These are phyloP conservation scores for Polytolypa hystricis DNA, from an alignment of 2,329 filamentous ascomycete genomes.

Conservation along the genomic window DNA sequence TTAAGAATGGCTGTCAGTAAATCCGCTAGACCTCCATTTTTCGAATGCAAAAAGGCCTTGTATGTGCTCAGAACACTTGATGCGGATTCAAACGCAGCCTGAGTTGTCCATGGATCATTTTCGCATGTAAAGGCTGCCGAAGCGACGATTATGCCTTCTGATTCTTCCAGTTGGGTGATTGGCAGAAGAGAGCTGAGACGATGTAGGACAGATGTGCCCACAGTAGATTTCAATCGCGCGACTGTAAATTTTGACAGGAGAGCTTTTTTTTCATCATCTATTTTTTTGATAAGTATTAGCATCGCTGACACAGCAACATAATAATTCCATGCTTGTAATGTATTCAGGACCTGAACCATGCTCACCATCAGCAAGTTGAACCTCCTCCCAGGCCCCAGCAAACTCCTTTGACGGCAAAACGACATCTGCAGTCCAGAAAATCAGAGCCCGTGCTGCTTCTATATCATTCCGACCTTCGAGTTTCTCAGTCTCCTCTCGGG, in stretches of 20 bases:
- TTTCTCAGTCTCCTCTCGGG: no score
- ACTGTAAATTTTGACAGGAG: conserved; percentile 14
- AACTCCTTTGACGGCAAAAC: conserved; percentile 26
- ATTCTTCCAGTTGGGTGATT: conserved; percentile 14
- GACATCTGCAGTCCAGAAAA: conserved; percentile 21
- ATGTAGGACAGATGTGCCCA: conserved; percentile 22
- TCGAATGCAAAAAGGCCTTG: conserved; percentile 2
- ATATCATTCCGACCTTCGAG: conserved; percentile 13
- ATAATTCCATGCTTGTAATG: conserved; percentile 9
- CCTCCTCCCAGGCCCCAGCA: conserved; percentile 18
- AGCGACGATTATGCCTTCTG: conserved; percentile 19
- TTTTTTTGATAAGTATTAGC: conserved; percentile 1
- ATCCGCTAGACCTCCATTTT: conserved; percentile 12
- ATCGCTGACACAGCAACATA: not conserved
- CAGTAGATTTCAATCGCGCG: conserved; percentile 16
- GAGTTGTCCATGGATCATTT: conserved; percentile 27
- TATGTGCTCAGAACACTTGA: conserved; percentile 13
- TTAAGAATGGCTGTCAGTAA: conserved; percentile 18
- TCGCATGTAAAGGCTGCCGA: conserved; percentile 24
- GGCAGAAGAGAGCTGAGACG: conserved; percentile 13
- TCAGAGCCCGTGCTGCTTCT: conserved; percentile 18
- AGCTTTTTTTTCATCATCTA: conserved; percentile 12
- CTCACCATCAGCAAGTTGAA: conserved; percentile 12
- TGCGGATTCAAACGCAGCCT: conserved; percentile 13
- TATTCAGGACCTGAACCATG: not conserved